A percentile compares a stretch with the other conserved stretches of the same genome.
Evolutionary conservation across 495 filamentous ascomycete species (phyloP).

Genomic region (Penicillium longicatenatum): DNA sequence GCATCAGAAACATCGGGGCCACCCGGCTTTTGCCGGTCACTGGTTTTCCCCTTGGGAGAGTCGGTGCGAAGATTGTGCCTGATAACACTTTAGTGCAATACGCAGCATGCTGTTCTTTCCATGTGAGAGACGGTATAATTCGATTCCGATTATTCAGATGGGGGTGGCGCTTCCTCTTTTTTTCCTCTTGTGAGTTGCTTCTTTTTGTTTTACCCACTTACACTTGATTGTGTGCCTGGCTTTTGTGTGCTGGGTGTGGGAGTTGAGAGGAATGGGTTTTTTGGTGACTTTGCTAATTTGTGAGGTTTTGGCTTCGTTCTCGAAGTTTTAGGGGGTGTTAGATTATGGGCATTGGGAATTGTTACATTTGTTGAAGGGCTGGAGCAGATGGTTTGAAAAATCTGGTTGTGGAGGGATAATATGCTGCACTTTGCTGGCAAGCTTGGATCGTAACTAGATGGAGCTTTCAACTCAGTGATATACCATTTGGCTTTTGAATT

Average conservation of each 20-base stretch:
- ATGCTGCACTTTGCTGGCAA: background rate
- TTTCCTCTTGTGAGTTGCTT: conserved; percentile 60
- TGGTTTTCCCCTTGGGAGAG: conserved; percentile 72
- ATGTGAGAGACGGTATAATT: conserved; percentile 71
- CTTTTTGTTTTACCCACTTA: conserved; percentile 8
- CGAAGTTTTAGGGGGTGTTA: conserved; percentile 1
- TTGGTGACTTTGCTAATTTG: conserved; percentile 42
- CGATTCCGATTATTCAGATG: conserved; percentile 98
- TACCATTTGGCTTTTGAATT: background rate
- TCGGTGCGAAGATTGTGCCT: conserved; percentile 92
- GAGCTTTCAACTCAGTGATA: background rate
- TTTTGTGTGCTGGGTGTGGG: conserved; percentile 14
- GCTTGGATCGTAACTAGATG: background rate
- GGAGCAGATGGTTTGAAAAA: background rate
- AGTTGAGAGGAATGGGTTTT: conserved; percentile 36
- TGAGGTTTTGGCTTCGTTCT: conserved; percentile 24
- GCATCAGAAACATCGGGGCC: conserved; percentile 97
- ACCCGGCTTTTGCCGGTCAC: conserved; percentile 21
- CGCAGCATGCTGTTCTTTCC: conserved; percentile 73
- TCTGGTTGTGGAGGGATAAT: background rate
- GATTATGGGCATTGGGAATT: background rate
- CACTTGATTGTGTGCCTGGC: conserved; percentile 13
- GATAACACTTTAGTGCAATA: conserved; percentile 98
- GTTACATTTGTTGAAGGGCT: background rate
- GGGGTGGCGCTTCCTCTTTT: conserved; percentile 73